Percentiles rank a stretch among this genome's conserved stretches.
These are phyloP conservation scores for Terfezia boudieri DNA, from an alignment of 495 filamentous ascomycete genomes.

Conservation along the genomic window DNA sequence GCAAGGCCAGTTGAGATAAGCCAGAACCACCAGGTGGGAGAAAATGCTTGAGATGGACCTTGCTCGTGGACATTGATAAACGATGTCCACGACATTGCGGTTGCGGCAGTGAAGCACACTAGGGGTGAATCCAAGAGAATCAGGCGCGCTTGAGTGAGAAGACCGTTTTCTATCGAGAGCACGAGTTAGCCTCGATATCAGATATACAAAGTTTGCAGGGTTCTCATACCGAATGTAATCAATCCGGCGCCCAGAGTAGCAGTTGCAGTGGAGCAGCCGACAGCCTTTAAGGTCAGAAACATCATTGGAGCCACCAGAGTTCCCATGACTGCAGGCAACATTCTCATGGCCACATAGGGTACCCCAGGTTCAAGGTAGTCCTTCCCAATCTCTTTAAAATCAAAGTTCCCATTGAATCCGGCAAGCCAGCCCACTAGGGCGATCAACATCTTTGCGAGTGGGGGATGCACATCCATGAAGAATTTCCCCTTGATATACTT, in stretches of 20 bases:
- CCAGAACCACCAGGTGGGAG: slow-evolving; percentile 94
- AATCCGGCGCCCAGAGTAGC: slow-evolving; percentile 60
- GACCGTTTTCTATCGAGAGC: slow-evolving; percentile 51
- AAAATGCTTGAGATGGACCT: slow-evolving; percentile 67
- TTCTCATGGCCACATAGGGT: slow-evolving; percentile 91
- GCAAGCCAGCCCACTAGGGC: slow-evolving; percentile 89
- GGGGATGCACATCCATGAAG: slow-evolving; percentile 98
- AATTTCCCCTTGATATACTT: slow-evolving; percentile 98
- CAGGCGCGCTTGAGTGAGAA: slow-evolving; percentile 80
- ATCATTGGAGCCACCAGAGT: slow-evolving; percentile 72
- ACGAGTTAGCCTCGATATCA: not conserved
- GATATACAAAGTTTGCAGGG: not conserved
- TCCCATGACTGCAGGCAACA: slow-evolving; percentile 75
- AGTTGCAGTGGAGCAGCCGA: slow-evolving; percentile 67
- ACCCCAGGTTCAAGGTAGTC: slow-evolving; percentile 89
- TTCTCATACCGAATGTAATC: slow-evolving; percentile 60
- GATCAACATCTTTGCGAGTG: slow-evolving; percentile 87
- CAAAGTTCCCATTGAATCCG: slow-evolving; percentile 84
- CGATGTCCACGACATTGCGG: slow-evolving; percentile 68
- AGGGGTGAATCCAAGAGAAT: slow-evolving; percentile 92
- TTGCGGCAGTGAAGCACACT: slow-evolving; percentile 82
- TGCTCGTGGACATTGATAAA: slow-evolving; percentile 96
- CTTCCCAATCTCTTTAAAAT: slow-evolving; percentile 99
- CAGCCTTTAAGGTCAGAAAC: slow-evolving; percentile 81
- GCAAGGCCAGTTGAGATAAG: slow-evolving; percentile 64